Base-by-base conservation (phyloP, 192 early-diverging fungal species). In the Coemansia erecta region DNA sequence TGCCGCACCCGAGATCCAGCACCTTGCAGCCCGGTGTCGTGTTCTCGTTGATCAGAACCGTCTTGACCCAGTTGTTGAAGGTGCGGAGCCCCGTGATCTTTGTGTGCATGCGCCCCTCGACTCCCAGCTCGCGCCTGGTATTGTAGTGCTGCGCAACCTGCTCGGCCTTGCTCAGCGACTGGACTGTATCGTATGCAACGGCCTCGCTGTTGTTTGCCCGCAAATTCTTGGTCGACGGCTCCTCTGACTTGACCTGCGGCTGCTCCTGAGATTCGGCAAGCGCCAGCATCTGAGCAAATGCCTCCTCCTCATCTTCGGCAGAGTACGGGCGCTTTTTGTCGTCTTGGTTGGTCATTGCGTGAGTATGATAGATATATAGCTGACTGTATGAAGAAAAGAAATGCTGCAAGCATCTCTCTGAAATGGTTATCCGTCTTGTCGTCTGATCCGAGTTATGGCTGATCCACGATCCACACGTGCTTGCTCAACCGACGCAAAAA, bases 11-110 rank as follows among this genome's bases (percentile, higher is more conserved):
- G 48, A 97, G 80, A 66, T 98, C 97, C 42, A 99, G 83, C 8
- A 92, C 95, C 8, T 44, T 56, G 67, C 82, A 70, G 0, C 81
- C 81, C 0, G 74, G 62, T 10, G 64, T 58, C n/a, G 84, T 82
- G 70, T 90, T 86, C 23, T 82, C 62, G 12, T 80, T 65, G 56
- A 99, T 95, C 26, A 99, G 73, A 3, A 94, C 77, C 12, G 91
- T 86, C 59, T 99, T 99, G 50, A 95, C 69, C 94, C 95, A 99
- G 81, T 99, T 99, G 83, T 99, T 98, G 72, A 94, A 94, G 56
- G 84, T 86, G 43, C 92, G 90, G 49, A 99, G 66, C 3, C 89
- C 85, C 24, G 96, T 84, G 28, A 97, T 97, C 24, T 77, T 82
- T 9, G 94, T 95, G 49, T 92, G 85, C 60, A 93, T 54, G 31